Percentiles rank a stretch among this genome's conserved stretches.
Conservation (phyloP, 371 early-diverging fungal genomes). For the Dichotomocladium elegans region DNA sequence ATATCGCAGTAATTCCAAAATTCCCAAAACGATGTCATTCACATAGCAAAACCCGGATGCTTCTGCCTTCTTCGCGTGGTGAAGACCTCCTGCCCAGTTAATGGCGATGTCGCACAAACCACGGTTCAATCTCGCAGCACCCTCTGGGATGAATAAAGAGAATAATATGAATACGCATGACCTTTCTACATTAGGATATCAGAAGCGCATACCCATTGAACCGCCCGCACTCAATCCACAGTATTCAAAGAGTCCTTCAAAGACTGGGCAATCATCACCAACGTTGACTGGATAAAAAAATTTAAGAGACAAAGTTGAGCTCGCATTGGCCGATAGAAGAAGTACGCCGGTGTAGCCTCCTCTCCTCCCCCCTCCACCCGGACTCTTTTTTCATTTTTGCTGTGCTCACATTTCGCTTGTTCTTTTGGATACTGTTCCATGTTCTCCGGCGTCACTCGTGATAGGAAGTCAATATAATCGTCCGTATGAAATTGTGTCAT, state of each 20-base stretch:
- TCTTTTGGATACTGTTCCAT: slow-evolving; percentile 58
- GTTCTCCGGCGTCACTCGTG: slow-evolving; percentile 84
- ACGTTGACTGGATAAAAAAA: slow-evolving; percentile 29
- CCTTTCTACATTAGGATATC: background rate
- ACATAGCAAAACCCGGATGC: slow-evolving; percentile 96
- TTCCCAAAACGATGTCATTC: slow-evolving; percentile 93
- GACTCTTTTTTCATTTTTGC: background rate
- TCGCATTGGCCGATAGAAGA: no score
- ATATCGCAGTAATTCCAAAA: slow-evolving; percentile 80
- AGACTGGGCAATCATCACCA: slow-evolving; percentile 88
- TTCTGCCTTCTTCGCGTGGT: slow-evolving; percentile 93
- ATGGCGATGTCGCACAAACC: slow-evolving; percentile 85
- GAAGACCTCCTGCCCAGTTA: slow-evolving; percentile 96
- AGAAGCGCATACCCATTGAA: slow-evolving; percentile 61
- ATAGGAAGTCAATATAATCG: slow-evolving; percentile 94
- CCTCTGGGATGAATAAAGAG: slow-evolving; percentile 40
- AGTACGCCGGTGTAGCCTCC: background rate
- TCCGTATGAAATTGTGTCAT: slow-evolving; percentile 95
- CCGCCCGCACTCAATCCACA: slow-evolving; percentile 86
- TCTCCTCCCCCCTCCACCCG: no score
- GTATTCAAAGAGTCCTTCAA: slow-evolving; percentile 91
- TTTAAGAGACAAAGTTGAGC: background rate
- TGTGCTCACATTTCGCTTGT: slow-evolving; percentile 68
- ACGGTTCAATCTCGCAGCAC: slow-evolving; percentile 83
- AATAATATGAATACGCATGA: background rate